Base-by-base conservation (phyloP, 2,329 filamentous ascomycete species). In the Diaporthe humulicola region DNA sequence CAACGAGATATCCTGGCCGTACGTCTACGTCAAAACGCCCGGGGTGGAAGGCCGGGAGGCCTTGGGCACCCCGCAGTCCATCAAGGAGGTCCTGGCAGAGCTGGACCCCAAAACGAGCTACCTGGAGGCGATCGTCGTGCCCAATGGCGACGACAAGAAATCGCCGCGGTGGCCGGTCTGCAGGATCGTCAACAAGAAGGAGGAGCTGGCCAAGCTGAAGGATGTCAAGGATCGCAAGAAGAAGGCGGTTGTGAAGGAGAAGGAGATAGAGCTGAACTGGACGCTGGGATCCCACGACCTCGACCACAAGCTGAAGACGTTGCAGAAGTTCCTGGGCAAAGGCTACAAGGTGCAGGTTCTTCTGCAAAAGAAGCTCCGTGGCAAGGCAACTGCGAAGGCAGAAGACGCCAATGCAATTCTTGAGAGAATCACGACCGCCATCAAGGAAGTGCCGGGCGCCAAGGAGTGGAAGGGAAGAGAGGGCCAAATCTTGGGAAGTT, bases 201-300 rank as follows among this genome's bases (percentile, higher is more conserved):
- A 86, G 1, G 84, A 89, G 71, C 86, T 80, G 79, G 83, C 82
- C 81, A 66, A 66, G 71, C 83, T 84, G 75, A 83, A 86, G 77
- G 81, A 83, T 67, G 78, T 82, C 56, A 87, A 87, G 76, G 83
- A 87, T 76, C 86, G 84, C 77, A 85, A 85, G 76, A 83, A 84
- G 78, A 86, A 81, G 77, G 84, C 85, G 74, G 78, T 79, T 78
- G 80, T 84, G 76, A 82, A 83, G 77, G 75, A 82, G 80, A 98
- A 98, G 85, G 93, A 93, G 81, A 83, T 98, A n/a, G 96, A 98
- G 85, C 79, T 98, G 79, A 96, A 95, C 83, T 98, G 96, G 96
- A 92, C 93, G 45, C 97, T 98, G 80, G 92, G 92, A 76, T 81
- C 84, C 17, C 90, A 96, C 81, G 96, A 98, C 85, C 83, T 98